These are phyloP conservation scores for Hypoxylon sp. DNA, from an alignment of 2,329 filamentous ascomycete species.

Conservation along the genomic window DNA sequence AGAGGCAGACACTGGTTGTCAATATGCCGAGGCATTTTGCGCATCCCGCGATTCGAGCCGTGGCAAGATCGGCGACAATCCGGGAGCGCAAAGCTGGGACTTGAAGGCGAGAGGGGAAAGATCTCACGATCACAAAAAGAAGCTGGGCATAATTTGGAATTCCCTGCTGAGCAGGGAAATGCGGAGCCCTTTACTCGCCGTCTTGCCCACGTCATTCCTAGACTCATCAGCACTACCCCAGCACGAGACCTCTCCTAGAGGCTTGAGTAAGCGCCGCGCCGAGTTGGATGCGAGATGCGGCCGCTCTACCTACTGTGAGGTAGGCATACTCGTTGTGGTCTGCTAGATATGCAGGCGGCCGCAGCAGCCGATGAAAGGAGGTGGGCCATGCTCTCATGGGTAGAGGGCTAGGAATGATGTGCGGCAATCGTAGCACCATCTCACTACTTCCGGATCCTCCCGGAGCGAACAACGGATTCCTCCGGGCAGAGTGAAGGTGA, in stretches of 20 bases:
- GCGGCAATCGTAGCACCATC: slow-evolving; percentile 50
- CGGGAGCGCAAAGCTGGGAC: slow-evolving; percentile 47
- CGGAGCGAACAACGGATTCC: slow-evolving; percentile 39
- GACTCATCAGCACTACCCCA: slow-evolving; percentile 33
- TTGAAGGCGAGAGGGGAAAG: slow-evolving; percentile 50
- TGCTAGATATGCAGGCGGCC: slow-evolving; percentile 28
- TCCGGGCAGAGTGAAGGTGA: slow-evolving; percentile 45
- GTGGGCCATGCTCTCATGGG: slow-evolving; percentile 34
- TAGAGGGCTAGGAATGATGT: slow-evolving; percentile 44
- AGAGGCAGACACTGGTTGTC: slow-evolving; percentile 53
- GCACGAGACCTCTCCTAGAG: slow-evolving; percentile 39
- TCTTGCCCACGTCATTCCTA: slow-evolving; percentile 46
- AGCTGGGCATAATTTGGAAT: slow-evolving; percentile 53
- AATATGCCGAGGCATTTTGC: slow-evolving; percentile 49
- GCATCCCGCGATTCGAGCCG: slow-evolving; percentile 43
- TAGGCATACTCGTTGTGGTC: slow-evolving; percentile 21
- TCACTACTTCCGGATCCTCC: slow-evolving; percentile 52
- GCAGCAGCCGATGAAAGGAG: slow-evolving; percentile 36
- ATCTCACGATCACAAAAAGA: slow-evolving; percentile 52
- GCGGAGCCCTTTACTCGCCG: slow-evolving; percentile 53
- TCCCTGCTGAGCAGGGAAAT: slow-evolving; percentile 52
- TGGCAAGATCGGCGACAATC: slow-evolving; percentile 52
- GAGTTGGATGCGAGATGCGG: slow-evolving; percentile 42
- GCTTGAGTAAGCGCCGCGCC: slow-evolving; percentile 53
- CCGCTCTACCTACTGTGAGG: slow-evolving; percentile 30